Evolutionary conservation across 2,329 filamentous ascomycete species (phyloP).

Genomic region (Scolecobasidium constrictum): DNA sequence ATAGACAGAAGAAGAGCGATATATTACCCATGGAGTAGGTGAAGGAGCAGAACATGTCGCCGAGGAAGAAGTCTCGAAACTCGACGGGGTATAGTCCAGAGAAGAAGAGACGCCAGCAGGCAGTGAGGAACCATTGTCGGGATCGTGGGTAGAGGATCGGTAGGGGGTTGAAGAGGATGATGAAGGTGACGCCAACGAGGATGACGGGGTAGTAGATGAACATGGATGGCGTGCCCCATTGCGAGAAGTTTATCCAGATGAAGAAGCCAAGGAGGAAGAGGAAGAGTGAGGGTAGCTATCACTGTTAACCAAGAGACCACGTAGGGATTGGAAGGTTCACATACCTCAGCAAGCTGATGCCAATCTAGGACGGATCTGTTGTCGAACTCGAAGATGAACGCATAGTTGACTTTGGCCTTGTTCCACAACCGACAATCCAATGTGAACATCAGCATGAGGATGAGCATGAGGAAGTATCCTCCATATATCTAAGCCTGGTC

Average conservation of each 20-base stretch:
- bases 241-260: constrained; percentile 81
- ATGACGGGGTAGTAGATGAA: constrained; percentile 83
- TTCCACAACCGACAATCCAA: constrained; percentile 78
- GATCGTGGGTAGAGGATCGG: constrained; percentile 65
- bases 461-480: constrained; percentile 77
- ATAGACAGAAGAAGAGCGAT: constrained; percentile 89
- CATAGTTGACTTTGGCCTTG: constrained; percentile 80
- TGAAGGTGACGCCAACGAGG: constrained; percentile 55
- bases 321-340: constrained; percentile 35
- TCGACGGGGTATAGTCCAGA: constrained; percentile 88
- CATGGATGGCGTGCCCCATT: constrained; percentile 53
- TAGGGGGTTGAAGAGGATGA: constrained; percentile 65
- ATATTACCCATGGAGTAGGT: constrained; percentile 87
- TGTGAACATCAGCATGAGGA: constrained; percentile 75
- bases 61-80: constrained; percentile 94
- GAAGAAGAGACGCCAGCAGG: constrained; percentile 74
- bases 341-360: constrained; percentile 68
- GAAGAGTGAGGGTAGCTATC: constrained; percentile 70
- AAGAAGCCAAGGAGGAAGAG: constrained; percentile 64
- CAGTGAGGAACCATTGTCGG: constrained; percentile 77
- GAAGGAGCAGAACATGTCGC: constrained; percentile 94
- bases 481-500: constrained; percentile 61
- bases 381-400: constrained; percentile 95
- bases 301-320: neutral
- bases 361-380: constrained; percentile 77